Percentiles rank a stretch among this genome's conserved stretches.
phyloP scores from a whole-genome alignment of 129 eudicot genomes.

The Tagetes erecta region DNA sequence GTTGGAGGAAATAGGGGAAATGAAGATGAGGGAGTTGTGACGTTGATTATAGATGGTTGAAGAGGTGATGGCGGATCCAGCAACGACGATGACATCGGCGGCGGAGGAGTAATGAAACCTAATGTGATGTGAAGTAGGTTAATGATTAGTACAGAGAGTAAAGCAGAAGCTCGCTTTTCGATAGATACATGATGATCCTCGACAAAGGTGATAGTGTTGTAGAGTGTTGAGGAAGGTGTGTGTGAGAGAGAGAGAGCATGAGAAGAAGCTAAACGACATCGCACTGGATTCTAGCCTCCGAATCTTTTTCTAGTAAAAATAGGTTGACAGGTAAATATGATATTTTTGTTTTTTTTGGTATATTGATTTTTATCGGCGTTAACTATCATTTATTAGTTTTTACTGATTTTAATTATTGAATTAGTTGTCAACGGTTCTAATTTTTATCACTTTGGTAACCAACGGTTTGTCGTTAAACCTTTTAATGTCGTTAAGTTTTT shows the following conservation, averaged over 20 bases:
- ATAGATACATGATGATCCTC: slow-evolving; percentile 14
- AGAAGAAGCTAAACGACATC: slow-evolving; percentile 34
- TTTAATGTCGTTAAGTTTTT: too few species aligned
- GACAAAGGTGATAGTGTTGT: slow-evolving; percentile 23
- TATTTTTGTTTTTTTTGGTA: too few species aligned
- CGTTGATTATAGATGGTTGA: slow-evolving; percentile 20
- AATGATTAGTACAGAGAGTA: slow-evolving; percentile 24
- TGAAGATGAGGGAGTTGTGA: slow-evolving; percentile 25
- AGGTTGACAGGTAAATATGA: too few species aligned
- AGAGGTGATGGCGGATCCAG: slow-evolving; percentile 42
- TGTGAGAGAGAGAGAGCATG: not conserved
- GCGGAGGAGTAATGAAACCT: slow-evolving; percentile 15
- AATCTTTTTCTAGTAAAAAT: not conserved
- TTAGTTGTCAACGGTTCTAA: too few species aligned
- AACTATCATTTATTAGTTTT: too few species aligned
- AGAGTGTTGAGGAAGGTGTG: slow-evolving; percentile 26
- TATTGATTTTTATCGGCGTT: too few species aligned
- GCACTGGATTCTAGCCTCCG: slow-evolving; percentile 8
- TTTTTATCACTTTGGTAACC: too few species aligned
- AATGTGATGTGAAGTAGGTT: slow-evolving; percentile 8
- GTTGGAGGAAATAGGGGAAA: slow-evolving; percentile 38
- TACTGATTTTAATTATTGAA: too few species aligned
- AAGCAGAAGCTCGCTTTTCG: slow-evolving; percentile 29
- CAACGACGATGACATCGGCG: slow-evolving; percentile 43
- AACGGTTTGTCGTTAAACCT: too few species aligned